Percentiles rank a stretch among this genome's conserved stretches.
These are phyloP conservation scores for Penicillium sp. DNA, from an alignment of 2,329 filamentous ascomycete genomes.

Conservation along the genomic window DNA sequence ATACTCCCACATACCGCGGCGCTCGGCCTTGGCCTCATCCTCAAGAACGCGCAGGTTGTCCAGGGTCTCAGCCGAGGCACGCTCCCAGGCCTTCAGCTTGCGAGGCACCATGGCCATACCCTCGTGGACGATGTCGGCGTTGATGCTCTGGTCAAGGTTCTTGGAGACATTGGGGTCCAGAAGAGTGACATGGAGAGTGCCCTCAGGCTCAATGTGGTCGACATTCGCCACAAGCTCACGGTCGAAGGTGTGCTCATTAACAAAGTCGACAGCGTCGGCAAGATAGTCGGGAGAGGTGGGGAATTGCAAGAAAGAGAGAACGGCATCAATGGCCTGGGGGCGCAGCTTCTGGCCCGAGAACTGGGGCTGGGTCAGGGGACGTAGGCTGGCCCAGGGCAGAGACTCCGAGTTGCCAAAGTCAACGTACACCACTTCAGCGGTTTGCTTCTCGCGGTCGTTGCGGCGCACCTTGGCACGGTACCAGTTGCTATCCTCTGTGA, in stretches of 20 bases:
- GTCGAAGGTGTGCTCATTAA: constrained; percentile 70
- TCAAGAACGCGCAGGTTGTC: constrained; percentile 70
- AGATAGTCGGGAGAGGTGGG: constrained; percentile 81
- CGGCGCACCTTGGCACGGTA: constrained; percentile 88
- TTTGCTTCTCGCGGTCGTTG: constrained; percentile 86
- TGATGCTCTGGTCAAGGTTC: constrained; percentile 73
- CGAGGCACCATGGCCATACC: constrained; percentile 87
- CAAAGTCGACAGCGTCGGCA: constrained; percentile 70
- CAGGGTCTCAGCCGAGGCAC: constrained; percentile 68
- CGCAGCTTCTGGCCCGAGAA: constrained; percentile 81
- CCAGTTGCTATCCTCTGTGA: constrained; percentile 86
- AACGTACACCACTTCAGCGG: constrained; percentile 87
- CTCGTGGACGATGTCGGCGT: constrained; percentile 78
- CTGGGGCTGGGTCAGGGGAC: constrained; percentile 72
- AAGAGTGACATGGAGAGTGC: constrained; percentile 78
- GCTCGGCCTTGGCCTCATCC: constrained; percentile 72
- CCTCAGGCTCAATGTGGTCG: constrained; percentile 79
- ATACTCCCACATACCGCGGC: constrained; percentile 96
- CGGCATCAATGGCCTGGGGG: constrained; percentile 81
- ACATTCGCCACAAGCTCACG: constrained; percentile 85
- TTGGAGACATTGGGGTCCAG: constrained; percentile 69
- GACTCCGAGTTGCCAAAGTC: constrained; percentile 96
- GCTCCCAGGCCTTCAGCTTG: constrained; percentile 91
- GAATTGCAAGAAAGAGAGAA: constrained; percentile 84
- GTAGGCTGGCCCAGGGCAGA: constrained; percentile 77